phyloP scores from a whole-genome alignment of 208 protist species.

The Wallacemonas sp. region DNA sequence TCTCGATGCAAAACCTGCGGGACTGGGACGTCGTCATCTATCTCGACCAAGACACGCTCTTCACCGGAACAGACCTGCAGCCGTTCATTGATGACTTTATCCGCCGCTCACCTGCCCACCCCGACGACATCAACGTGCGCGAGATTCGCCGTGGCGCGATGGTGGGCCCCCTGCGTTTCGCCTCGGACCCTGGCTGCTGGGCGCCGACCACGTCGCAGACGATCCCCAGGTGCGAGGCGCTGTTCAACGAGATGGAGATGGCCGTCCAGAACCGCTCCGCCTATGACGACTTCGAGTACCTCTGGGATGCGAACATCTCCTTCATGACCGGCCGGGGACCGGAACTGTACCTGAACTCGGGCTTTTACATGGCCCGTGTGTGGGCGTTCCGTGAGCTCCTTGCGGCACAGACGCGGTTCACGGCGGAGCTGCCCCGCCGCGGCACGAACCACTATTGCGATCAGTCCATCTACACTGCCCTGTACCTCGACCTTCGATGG shows the following conservation, averaged over 20 bases:
- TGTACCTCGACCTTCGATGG: slow-evolving; percentile 13
- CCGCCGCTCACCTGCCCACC: slow-evolving; percentile 3
- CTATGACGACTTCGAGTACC: slow-evolving; percentile 10
- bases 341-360: slow-evolving; percentile 9
- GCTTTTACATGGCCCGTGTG: slow-evolving; percentile 12
- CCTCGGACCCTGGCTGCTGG: slow-evolving; percentile 8
- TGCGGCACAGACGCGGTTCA: background rate
- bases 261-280: background rate
- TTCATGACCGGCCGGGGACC: background rate
- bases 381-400: slow-evolving; percentile 7
- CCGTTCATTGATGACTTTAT: slow-evolving; percentile 8
- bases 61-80: slow-evolving; percentile 4
- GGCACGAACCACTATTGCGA: background rate
- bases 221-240: background rate
- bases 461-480: slow-evolving; percentile 3
- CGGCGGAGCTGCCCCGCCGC: background rate
- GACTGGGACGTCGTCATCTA: slow-evolving; percentile 11
- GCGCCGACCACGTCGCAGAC: background rate
- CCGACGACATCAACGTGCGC: slow-evolving; percentile 8
- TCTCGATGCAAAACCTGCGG: background rate
- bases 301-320: slow-evolving; percentile 11
- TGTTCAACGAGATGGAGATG: background rate
- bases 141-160: slow-evolving; percentile 6
- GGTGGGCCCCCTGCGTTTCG: slow-evolving; percentile 1
- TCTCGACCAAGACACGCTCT: slow-evolving; percentile 5